phyloP scores from a whole-genome alignment of 1,284 basidiomycete species.

The Sporisorium exsertum region DNA sequence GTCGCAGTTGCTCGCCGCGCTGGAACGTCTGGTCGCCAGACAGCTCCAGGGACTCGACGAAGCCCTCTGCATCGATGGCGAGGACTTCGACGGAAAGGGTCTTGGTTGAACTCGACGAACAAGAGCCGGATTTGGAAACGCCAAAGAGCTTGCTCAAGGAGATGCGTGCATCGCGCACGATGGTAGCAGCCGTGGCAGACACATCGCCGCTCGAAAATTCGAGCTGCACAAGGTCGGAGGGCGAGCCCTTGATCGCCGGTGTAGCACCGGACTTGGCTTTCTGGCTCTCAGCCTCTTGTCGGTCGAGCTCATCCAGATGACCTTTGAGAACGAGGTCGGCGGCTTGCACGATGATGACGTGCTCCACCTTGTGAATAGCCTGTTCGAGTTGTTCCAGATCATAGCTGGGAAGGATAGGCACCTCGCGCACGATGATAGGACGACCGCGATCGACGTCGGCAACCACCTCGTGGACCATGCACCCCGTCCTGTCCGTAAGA shows the following conservation, averaged over 20 bases:
- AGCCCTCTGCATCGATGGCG: constrained; percentile 46
- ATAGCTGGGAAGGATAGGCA: constrained; percentile 80
- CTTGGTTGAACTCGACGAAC: constrained; percentile 7
- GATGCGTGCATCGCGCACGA: constrained; percentile 15
- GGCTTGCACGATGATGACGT: constrained; percentile 86
- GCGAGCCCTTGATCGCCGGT: constrained; percentile 8
- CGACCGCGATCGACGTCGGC: constrained; percentile 92
- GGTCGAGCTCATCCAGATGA: constrained; percentile 37
- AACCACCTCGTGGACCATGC: constrained; percentile 95
- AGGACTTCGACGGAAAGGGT: constrained; percentile 45
- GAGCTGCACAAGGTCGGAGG: constrained; percentile 18
- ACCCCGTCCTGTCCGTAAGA: constrained; percentile 74
- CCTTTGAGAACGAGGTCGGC: constrained; percentile 49
- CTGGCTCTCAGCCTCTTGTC: constrained; percentile 20
- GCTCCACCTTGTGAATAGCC: constrained; percentile 85
- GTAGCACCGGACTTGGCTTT: background rate
- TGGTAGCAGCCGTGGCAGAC: constrained; percentile 8
- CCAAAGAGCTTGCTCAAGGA: constrained; percentile 10
- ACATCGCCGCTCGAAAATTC: constrained; percentile 9
- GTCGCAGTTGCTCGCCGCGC: constrained; percentile 41
- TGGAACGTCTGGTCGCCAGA: constrained; percentile 45
- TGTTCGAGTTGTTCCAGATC: constrained; percentile 80
- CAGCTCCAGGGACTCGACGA: constrained; percentile 27
- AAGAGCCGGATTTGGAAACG: background rate
- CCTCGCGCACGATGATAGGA: constrained; percentile 83